A percentile compares a stretch with the other conserved stretches of the same genome.
phyloP scores from a whole-genome alignment of 371 early-diverging fungal genomes.

The Mucor circinelloides region DNA sequence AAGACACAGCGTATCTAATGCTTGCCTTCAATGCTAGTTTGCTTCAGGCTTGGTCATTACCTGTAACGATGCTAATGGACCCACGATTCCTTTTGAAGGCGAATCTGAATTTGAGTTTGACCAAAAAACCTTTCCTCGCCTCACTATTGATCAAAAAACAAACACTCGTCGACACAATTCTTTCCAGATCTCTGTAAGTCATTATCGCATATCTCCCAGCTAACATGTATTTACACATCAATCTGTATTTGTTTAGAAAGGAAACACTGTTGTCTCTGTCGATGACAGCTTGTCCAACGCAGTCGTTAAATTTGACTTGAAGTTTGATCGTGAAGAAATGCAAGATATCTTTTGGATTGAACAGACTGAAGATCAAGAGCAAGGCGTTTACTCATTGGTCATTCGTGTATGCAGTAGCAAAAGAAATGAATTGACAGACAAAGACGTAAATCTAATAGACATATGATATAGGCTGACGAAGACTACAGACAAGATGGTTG shows the following conservation, averaged over 20 bases:
- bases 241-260: background rate
- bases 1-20: background rate
- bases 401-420: background rate
- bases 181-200: background rate
- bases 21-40: background rate
- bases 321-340: slow-evolving; percentile 6
- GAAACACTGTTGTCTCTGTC: background rate
- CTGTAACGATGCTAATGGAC: background rate
- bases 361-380: background rate
- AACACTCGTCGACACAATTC: background rate
- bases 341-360: slow-evolving; percentile 15
- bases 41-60: background rate
- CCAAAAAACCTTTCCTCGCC: background rate
- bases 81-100: slow-evolving; percentile 11
- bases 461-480: background rate
- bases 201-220: background rate
- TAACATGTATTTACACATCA: background rate
- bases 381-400: background rate
- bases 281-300: background rate
- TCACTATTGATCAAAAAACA: slow-evolving; percentile 4
- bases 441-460: background rate
- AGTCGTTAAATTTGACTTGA: slow-evolving; percentile 3
- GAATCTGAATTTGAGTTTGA: slow-evolving; percentile 11
- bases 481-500: background rate
- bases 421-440: background rate